A percentile compares a stretch with the other conserved stretches of the same genome.
These are phyloP conservation scores for Salix caprea DNA, from an alignment of 345 rosid species.

Conservation along the genomic window DNA sequence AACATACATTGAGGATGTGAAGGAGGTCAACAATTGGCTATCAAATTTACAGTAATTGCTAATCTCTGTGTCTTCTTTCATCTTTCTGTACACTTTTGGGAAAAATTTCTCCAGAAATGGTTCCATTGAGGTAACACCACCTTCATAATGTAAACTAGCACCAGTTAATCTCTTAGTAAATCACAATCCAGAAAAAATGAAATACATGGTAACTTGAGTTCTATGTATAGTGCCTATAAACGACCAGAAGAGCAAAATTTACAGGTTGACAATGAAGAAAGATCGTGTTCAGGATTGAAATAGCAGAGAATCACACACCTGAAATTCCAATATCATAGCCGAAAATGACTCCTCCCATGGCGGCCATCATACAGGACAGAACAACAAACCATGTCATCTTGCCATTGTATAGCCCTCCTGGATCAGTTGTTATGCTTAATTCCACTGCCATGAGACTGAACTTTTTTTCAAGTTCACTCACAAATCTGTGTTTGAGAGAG, in stretches of 20 bases:
- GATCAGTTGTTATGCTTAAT: slow-evolving; percentile 14
- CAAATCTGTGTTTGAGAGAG: background rate
- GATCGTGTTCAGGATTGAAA: no score
- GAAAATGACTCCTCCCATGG: slow-evolving; percentile 83
- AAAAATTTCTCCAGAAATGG: slow-evolving; percentile 62
- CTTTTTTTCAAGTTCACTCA: background rate
- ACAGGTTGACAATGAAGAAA: no score
- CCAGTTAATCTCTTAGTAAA: background rate
- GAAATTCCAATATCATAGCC: slow-evolving; percentile 87
- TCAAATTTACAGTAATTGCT: slow-evolving; percentile 42
- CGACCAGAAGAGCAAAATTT: no score
- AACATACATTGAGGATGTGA: slow-evolving; percentile 33
- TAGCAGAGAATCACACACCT: slow-evolving; percentile 31
- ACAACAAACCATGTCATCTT: slow-evolving; percentile 56
- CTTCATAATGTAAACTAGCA: slow-evolving; percentile 22
- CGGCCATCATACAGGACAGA: slow-evolving; percentile 75
- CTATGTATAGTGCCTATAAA: no score
- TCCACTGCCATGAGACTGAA: slow-evolving; percentile 43
- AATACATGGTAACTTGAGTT: no score
- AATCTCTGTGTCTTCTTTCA: slow-evolving; percentile 41
- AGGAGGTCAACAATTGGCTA: slow-evolving; percentile 31
- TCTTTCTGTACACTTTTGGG: slow-evolving; percentile 45
- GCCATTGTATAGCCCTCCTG: slow-evolving; percentile 37
- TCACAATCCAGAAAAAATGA: no score
- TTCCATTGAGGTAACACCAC: slow-evolving; percentile 86